Base-by-base conservation (phyloP, 495 filamentous ascomycete species). In the Sordaria brevicollis region DNA sequence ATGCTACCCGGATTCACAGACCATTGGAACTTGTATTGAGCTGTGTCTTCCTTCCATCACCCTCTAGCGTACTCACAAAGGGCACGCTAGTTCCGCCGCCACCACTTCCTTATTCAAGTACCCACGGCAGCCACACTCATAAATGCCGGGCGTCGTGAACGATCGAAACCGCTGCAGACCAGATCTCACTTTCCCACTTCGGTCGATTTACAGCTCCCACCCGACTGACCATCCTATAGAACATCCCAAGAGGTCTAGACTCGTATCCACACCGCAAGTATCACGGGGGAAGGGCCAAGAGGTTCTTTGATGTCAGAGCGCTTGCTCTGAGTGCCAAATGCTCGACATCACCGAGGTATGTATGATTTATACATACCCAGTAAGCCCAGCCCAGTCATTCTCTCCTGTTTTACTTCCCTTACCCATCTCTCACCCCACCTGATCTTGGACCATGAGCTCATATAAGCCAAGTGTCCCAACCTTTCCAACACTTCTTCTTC, bases 291-390 rank as follows among this genome's bases (percentile, higher is more conserved):
- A 91, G 76, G 89, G 91, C 11, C 85, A 88, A 72, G 85, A 88
- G 68, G 86, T 92, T 25, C 49, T 62, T 17, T 81, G 89, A 67
- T 90, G 90, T 72, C 81, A 83, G 25, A 89, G 91, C n/a, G 90
- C 91, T 6, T 93, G 90, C 74, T 86, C 92, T 70, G 82, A 89
- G 71, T 92, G 89, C 79, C 83, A 88, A 25, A 90, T 92, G 86
- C 81, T 93, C 5, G 91, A 91, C 78, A 92, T 74, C 25, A 31
- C 33, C 35, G 71, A 74, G 76, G 78, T 78, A 49, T 67, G 69
- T 38, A 39, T n/a, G 33, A 19, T 35, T 19, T 17, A 34, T 35
- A 7, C 21, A 35, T 37, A 29, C 43, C 39, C 39, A 8, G 29
- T 43, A 19, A 29, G 13, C 37, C 62, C 38, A 62, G 36, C 17